Base-by-base conservation (phyloP, 345 rosid genomes). In the Brassica juncea region DNA sequence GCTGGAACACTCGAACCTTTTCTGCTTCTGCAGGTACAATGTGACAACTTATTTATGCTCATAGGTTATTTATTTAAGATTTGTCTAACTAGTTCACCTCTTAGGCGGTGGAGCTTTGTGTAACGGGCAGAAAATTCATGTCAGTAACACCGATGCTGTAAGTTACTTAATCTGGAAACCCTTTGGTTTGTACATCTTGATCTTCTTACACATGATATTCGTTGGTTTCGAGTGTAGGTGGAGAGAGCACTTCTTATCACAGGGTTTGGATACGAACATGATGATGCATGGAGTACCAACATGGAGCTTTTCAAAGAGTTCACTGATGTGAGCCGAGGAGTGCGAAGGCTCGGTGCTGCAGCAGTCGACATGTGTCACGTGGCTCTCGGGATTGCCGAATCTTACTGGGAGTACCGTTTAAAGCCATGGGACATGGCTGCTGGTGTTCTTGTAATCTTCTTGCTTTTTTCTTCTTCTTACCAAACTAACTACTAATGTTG, bases 361-460 rank as follows among this genome's bases (percentile, higher is more conserved):
- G 93, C 99, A 4, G 97, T 94, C 69, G 99, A 94, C 81, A 94
- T 94, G 98, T 92, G 99, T 79, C 99, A 94, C 73, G 97, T 94
- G 3, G 97, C 97, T 65, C 91, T 94, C 1, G 99, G 97, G 44
- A 87, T 92, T 52, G 97, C 85, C 0, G 99, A 92, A 85, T 92
- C 91, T 2, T 92, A 92, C 44, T 94, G 99, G 99, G 99, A 94
- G 79, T 92, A 90, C 78, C 97, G 97, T 44, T 87, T 94, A 77
- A 94, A 94, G 83, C 99, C 99, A 68, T 94, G 99, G 99, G 99
- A 94, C 84, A 94, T 91, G 99, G 97, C 99, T 79, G 99, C 99
- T 60, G 99, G 97, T 70, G 99, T 87, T 82, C 81, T 94, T 92
- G 99, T 94, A 91, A 84, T 37, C 39, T 75, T 54, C 25, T 5